A percentile compares a stretch with the other conserved stretches of the same genome.
Conservation (phyloP, 352 stramenopile genomes). For the Phytophthora palmivora region DNA sequence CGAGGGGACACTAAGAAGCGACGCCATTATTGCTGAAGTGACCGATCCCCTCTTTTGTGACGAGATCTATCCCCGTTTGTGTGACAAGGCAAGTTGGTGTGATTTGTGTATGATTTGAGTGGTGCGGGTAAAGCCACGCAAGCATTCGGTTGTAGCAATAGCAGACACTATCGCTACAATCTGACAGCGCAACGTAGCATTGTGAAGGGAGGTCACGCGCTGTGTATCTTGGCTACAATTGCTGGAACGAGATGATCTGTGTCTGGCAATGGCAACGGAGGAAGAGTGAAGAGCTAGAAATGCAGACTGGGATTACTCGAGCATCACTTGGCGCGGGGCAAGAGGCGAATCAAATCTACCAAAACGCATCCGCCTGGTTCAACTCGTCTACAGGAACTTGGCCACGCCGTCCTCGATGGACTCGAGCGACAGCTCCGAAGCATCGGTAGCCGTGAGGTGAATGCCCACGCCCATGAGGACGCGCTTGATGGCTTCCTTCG, state of each 20-base stretch:
- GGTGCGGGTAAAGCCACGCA: constrained; percentile 11
- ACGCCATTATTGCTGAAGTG: constrained; percentile 10
- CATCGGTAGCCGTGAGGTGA: constrained; percentile 94
- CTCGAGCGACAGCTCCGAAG: constrained; percentile 87
- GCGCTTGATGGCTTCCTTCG: constrained; percentile 95
- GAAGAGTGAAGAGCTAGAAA: constrained; percentile 14
- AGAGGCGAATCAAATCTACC: constrained; percentile 39
- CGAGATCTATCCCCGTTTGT: not conserved
- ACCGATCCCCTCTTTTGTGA: constrained; percentile 11
- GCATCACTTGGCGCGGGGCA: constrained; percentile 25
- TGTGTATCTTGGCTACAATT: constrained; percentile 6
- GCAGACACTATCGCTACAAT: constrained; percentile 9
- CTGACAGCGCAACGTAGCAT: constrained; percentile 7
- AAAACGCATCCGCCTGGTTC: constrained; percentile 36
- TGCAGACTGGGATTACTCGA: constrained; percentile 46
- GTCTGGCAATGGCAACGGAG: not conserved
- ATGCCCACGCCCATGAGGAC: constrained; percentile 95
- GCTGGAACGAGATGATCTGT: not conserved
- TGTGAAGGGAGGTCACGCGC: not conserved
- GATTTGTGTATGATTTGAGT: constrained; percentile 7
- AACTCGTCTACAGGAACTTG: constrained; percentile 88
- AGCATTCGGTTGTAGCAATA: constrained; percentile 12
- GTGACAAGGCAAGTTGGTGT: not conserved
- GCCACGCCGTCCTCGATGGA: constrained; percentile 80
- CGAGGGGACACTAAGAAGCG: not conserved